phyloP scores from a whole-genome alignment of 306 rosid genomes.

The Crataegus laevigata region DNA sequence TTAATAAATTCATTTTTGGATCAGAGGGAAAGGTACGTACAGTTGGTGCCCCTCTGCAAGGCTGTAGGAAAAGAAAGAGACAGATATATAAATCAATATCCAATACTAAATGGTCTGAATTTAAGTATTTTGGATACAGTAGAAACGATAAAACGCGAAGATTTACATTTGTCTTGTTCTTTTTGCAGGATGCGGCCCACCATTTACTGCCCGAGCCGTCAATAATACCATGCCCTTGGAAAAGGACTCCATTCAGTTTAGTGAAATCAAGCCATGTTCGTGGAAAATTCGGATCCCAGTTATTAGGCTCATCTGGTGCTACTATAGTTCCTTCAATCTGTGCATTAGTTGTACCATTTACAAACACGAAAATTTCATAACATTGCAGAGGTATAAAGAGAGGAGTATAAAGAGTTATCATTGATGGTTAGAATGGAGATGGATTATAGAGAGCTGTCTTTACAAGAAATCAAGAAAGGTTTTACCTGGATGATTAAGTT shows the following conservation, averaged over 20 bases:
- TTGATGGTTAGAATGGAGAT: neutral
- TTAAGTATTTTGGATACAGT: constrained; percentile 4
- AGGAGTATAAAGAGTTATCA: neutral
- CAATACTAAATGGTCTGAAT: neutral
- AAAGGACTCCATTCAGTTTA: constrained; percentile 45
- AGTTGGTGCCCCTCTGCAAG: constrained; percentile 90
- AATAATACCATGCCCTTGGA: constrained; percentile 82
- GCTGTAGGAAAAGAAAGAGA: constrained; percentile 39
- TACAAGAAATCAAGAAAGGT: neutral
- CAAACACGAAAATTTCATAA: neutral
- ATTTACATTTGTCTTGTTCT: constrained; percentile 74
- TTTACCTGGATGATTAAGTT: constrained; percentile 63
- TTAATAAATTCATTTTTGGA: constrained; percentile 4
- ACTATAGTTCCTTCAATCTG: constrained; percentile 88
- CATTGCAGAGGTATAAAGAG: neutral
- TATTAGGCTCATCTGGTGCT: constrained; percentile 80
- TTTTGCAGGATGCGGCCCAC: constrained; percentile 99
- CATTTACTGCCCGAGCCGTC: constrained; percentile 98
- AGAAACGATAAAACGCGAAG: neutral
- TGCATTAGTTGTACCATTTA: neutral
- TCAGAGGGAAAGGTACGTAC: constrained; percentile 47
- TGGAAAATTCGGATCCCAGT: constrained; percentile 66
- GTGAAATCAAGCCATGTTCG: constrained; percentile 76
- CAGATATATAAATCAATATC: neutral
- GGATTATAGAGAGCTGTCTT: neutral